Base-by-base conservation (phyloP, 768 basidiomycete species). In the Sarcodon aspratus region DNA sequence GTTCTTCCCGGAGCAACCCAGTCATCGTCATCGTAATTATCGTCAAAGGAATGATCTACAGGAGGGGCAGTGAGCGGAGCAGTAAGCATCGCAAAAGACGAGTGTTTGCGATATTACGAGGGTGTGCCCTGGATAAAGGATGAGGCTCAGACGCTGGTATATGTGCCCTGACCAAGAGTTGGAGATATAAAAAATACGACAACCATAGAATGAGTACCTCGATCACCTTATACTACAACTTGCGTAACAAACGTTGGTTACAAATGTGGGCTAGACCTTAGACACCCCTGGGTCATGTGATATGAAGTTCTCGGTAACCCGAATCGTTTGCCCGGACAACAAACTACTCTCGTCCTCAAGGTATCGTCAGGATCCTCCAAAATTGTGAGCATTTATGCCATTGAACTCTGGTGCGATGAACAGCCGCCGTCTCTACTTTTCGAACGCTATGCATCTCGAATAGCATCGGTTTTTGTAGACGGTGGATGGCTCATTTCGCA, bases 1-100 rank as follows among this genome's bases (percentile, higher is more conserved):
- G 72, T 64, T 4, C 72, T 62, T 32, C 73, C 69, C 37, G 77
- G 69, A 27, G 73, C 57, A 52, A 73, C 70, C 85, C 84, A 85
- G 57, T 80, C 83, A 54, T 82, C 80, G 53, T 66, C 66, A 47
- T 78, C 80, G 21, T 27, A 27, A 27, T 27, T 27, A 27, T 27
- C 21, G 59, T 84, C 83, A 63, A 81, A 82, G 48, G 72, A 64
- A 58, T 81, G 64, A 60, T 82, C 80, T 55, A 82, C 65, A 54
- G 78, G 55, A 46, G 77, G 63, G 53, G 75, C 71, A 13, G 40
- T 37, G 33, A 48, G 47, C n/a, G 45, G 45, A 15, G 56, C 48
- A 33, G 58, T 55, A 15, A 63, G 61, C 61, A 63, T 63, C 13
- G 21, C 21, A 27, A 27, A 27, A 27, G 21, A 27, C 21, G 21